Conservation (phyloP, 257 asterid species). For the Gentiana straminea region DNA sequence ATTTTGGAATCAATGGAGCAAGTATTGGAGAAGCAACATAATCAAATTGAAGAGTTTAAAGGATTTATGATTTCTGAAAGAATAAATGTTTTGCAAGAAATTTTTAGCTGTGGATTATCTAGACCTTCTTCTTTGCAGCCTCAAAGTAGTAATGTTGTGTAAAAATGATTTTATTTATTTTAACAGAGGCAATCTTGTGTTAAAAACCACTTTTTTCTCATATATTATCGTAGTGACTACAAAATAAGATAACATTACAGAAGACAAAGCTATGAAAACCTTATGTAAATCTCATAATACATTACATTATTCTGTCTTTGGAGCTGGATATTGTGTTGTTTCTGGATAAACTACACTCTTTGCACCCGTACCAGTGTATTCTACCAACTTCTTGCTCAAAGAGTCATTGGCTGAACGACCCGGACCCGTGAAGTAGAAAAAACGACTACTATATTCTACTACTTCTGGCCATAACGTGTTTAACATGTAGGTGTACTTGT, state of each 20-base stretch:
- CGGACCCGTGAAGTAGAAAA: slow-evolving; percentile 7
- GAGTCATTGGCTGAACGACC: slow-evolving; percentile 9
- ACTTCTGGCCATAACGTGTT: slow-evolving; percentile 22
- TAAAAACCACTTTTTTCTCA: too few relatives aligned
- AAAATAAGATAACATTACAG: too few relatives aligned
- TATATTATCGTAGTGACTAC: too few relatives aligned
- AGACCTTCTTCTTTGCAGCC: slow-evolving; percentile 7
- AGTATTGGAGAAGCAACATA: slow-evolving; percentile 50
- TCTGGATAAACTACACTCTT: slow-evolving; percentile 19
- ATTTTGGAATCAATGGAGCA: slow-evolving; percentile 47
- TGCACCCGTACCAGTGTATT: slow-evolving; percentile 12
- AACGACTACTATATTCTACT: slow-evolving; percentile 13
- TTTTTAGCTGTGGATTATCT: slow-evolving; percentile 34
- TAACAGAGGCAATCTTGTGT: too few relatives aligned
- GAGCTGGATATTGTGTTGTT: slow-evolving; percentile 5
- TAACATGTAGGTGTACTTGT: slow-evolving; percentile 20
- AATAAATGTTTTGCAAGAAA: slow-evolving; percentile 35
- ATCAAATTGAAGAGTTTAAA: slow-evolving; percentile 44
- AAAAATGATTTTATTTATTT: too few relatives aligned
- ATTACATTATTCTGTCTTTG: slow-evolving; percentile 9
- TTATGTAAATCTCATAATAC: too few relatives aligned
- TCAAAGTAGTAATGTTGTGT: too few relatives aligned
- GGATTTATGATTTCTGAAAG: slow-evolving; percentile 45
- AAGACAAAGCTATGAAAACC: too few relatives aligned
- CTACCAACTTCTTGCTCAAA: slow-evolving; percentile 21